These are phyloP conservation scores for Pyrenochaeta sp. DNA, from an alignment of 2,329 filamentous ascomycete genomes.

Conservation along the genomic window DNA sequence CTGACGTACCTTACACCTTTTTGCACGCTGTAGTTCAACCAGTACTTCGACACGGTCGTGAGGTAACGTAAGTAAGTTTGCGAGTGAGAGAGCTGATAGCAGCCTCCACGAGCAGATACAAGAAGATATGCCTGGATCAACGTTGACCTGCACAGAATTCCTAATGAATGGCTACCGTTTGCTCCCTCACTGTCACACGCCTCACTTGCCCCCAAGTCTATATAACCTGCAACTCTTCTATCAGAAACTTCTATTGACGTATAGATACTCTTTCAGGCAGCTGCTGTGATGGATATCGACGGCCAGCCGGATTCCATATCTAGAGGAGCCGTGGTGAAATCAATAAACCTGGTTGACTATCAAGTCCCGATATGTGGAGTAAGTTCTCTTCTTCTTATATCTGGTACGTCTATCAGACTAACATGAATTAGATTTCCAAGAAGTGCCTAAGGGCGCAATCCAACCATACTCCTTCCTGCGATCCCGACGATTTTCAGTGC, in stretches of 20 bases:
- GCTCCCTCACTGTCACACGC: not conserved
- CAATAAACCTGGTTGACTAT: not conserved
- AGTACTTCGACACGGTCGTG: slow-evolving; percentile 6
- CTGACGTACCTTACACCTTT: slow-evolving; percentile 9
- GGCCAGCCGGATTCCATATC: not conserved
- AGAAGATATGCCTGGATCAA: not conserved
- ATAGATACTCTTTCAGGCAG: not conserved
- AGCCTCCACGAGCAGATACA: slow-evolving; percentile 14
- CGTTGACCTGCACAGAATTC: not conserved
- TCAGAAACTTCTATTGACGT: not conserved
- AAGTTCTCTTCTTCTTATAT: not conserved
- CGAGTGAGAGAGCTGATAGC: slow-evolving; percentile 6
- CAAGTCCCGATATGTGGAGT: slow-evolving; percentile 20
- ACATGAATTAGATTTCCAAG: slow-evolving; percentile 10
- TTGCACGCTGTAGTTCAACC: slow-evolving; percentile 6
- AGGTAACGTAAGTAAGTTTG: too few relatives aligned
- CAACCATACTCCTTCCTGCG: slow-evolving; percentile 7
- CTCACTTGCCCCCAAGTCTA: not conserved
- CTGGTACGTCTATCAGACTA: not conserved
- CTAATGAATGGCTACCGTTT: slow-evolving; percentile 13
- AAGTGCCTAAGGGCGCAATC: slow-evolving; percentile 14
- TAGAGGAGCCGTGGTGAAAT: not conserved
- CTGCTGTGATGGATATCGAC: not conserved
- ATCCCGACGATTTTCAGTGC: slow-evolving; percentile 15
- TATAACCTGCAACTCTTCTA: not conserved